A percentile compares a stretch with the other conserved stretches of the same genome.
These are phyloP conservation scores for Colletotrichum sp. DNA, from an alignment of 2,329 filamentous ascomycete species.

Conservation along the genomic window DNA sequence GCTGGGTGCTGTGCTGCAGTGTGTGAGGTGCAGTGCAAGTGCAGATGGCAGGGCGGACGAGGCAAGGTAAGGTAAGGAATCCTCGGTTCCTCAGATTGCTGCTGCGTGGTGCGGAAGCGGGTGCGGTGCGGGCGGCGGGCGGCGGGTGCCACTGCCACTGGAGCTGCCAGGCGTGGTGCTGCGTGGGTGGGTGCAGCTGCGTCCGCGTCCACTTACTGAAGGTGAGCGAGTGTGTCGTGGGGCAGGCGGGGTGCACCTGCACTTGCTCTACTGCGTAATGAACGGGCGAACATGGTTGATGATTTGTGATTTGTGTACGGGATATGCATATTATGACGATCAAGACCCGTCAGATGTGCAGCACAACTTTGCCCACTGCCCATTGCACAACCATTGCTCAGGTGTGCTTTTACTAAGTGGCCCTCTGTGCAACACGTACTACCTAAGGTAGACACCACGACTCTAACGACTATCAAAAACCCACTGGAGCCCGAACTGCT, in stretches of 20 bases:
- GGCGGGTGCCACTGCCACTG: background rate
- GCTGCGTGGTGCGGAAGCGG: slow-evolving; percentile 9
- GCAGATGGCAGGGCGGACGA: background rate
- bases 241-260: background rate
- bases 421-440: background rate
- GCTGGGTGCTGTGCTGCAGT: background rate
- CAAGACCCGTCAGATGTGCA: background rate
- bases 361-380: background rate
- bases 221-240: background rate
- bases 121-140: slow-evolving; percentile 7
- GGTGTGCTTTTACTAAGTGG: background rate
- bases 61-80: background rate
- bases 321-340: background rate
- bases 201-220: background rate
- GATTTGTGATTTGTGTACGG: background rate
- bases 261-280: background rate
- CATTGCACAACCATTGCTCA: background rate
- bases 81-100: background rate
- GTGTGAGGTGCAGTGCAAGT: background rate
- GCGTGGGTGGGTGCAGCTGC: background rate
- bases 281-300: background rate
- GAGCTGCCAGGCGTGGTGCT: background rate
- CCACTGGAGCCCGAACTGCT: background rate
- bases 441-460: no score
- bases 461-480: background rate